Evolutionary conservation across 2,329 filamentous ascomycete genomes (phyloP).

Genomic region (Eutypella sp.): DNA sequence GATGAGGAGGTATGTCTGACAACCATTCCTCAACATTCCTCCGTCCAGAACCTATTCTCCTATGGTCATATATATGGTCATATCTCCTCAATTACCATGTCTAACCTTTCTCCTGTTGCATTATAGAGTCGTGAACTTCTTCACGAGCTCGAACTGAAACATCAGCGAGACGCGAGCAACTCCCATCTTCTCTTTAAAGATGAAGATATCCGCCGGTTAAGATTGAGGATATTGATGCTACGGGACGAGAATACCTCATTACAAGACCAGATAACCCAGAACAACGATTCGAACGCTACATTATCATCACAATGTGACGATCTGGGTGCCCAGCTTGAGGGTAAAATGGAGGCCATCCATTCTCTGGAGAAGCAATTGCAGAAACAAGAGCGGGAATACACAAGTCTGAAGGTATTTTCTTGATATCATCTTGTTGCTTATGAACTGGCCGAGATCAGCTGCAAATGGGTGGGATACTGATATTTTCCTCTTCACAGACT

Average conservation of each 20-base stretch:
- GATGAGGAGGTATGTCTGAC: conserved; percentile 30
- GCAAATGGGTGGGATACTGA: no score
- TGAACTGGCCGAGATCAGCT: no score
- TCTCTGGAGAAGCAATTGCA: conserved; percentile 44
- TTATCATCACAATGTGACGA: conserved; percentile 37
- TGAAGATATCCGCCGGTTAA: conserved; percentile 67
- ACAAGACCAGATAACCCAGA: conserved; percentile 52
- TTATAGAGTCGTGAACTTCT: conserved; percentile 40
- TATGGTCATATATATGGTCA: neutral
- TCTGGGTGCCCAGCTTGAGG: conserved; percentile 37
- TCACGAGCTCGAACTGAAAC: conserved; percentile 62
- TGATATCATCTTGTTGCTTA: neutral
- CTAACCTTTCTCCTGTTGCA: neutral
- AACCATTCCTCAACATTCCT: neutral
- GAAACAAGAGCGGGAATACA: conserved; percentile 43
- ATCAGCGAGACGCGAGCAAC: conserved; percentile 59
- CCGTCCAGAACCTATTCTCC: neutral
- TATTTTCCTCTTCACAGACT: conserved; percentile 52
- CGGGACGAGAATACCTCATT: conserved; percentile 69
- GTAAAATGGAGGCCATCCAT: conserved; percentile 35
- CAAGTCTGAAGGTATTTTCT: conserved; percentile 40
- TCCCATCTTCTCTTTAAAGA: conserved; percentile 66
- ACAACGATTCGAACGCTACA: conserved; percentile 19
- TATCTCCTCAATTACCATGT: neutral
- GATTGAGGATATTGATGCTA: conserved; percentile 65